Evolutionary conservation across 2,329 filamentous ascomycete species (phyloP).

Genomic region (Elsinoe necatrix): DNA sequence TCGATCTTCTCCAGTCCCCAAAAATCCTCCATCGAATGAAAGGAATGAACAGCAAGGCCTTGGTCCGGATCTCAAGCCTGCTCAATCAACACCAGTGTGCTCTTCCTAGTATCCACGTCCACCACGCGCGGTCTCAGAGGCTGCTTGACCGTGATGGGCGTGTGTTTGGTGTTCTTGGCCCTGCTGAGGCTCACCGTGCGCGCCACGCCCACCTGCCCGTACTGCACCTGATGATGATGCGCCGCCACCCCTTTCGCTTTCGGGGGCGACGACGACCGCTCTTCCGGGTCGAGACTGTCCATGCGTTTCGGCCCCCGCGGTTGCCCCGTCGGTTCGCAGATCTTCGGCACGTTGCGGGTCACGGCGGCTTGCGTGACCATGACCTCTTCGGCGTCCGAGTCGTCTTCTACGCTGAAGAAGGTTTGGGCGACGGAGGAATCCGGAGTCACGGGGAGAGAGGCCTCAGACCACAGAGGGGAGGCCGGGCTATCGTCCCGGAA

Average conservation of each 20-base stretch:
- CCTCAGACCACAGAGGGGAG: constrained; percentile 24
- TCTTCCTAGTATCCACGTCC: constrained; percentile 28
- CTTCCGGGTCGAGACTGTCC: constrained; percentile 3
- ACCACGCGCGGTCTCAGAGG: constrained; percentile 27
- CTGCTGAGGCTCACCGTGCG: neutral
- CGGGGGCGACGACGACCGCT: neutral
- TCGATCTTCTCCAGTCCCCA: no score
- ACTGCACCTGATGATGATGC: neutral
- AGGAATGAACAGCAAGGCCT: no score
- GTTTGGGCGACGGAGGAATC: constrained; percentile 15
- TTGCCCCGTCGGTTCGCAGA: constrained; percentile 10
- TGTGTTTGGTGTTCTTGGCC: neutral
- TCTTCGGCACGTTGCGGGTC: constrained; percentile 7
- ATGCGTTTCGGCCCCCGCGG: constrained; percentile 10
- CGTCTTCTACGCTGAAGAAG: constrained; percentile 17
- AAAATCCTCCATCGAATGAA: no score
- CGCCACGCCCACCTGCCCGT: constrained; percentile 6
- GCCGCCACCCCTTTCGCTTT: neutral
- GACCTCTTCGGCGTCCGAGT: constrained; percentile 11
- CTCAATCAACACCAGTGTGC: constrained; percentile 26
- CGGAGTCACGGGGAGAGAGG: constrained; percentile 25
- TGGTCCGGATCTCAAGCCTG: constrained; percentile 15
- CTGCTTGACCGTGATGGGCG: constrained; percentile 23
- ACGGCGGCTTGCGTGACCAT: neutral
- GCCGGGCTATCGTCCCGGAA: constrained; percentile 17